Conservation (phyloP, 73 alveolate genomes). For the Tetrahymena borealis region DNA sequence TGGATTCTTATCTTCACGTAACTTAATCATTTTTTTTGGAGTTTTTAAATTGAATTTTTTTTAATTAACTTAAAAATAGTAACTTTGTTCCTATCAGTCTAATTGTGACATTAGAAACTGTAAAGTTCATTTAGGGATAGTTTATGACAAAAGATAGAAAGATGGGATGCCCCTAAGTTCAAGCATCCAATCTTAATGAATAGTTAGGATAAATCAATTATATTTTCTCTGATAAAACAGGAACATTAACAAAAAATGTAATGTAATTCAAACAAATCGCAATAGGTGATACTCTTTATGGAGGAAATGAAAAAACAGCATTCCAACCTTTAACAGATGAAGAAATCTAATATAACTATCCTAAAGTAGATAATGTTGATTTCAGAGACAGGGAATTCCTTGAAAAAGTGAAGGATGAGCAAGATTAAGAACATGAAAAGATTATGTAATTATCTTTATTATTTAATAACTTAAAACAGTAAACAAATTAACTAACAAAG, state of each 20-base stretch:
- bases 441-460: slow-evolving; percentile 38
- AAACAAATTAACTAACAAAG: background rate
- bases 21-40: background rate
- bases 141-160: slow-evolving; percentile 42
- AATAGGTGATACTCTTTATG: slow-evolving; percentile 71
- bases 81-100: slow-evolving; percentile 64
- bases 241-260: slow-evolving; percentile 84
- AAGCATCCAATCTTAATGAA: slow-evolving; percentile 88
- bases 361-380: slow-evolving; percentile 63
- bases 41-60: background rate
- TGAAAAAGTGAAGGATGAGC: slow-evolving; percentile 44
- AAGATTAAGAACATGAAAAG: slow-evolving; percentile 38
- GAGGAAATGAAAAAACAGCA: slow-evolving; percentile 24
- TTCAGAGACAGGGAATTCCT: slow-evolving; percentile 55
- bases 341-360: slow-evolving; percentile 20
- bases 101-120: slow-evolving; percentile 53
- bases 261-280: slow-evolving; percentile 86
- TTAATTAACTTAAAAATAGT: slow-evolving; percentile 25
- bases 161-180: slow-evolving; percentile 43
- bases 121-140: slow-evolving; percentile 46
- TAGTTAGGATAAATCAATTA: slow-evolving; percentile 88
- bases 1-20: slow-evolving; percentile 37
- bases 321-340: slow-evolving; percentile 6
- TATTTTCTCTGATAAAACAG: slow-evolving; percentile 92
- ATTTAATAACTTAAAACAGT: background rate